These are phyloP conservation scores for Goniomonas avonlea DNA, from an alignment of 78 protist genomes.

Conservation along the genomic window DNA sequence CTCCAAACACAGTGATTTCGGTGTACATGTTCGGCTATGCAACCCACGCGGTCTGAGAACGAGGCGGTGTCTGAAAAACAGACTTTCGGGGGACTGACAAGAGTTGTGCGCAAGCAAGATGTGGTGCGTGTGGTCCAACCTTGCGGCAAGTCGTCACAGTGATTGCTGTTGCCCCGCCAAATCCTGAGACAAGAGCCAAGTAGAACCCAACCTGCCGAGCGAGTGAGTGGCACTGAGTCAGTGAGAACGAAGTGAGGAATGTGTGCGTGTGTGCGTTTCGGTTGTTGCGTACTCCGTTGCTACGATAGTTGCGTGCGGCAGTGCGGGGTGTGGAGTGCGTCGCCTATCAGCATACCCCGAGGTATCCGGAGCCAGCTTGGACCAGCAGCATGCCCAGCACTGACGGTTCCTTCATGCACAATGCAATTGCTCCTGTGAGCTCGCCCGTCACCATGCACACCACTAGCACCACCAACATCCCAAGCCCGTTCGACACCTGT, in stretches of 20 bases:
- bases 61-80: not conserved
- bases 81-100: too few relatives aligned
- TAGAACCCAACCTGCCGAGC: not conserved
- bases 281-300: not conserved
- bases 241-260: not conserved
- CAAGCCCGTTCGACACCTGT: too few relatives aligned
- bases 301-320: not conserved
- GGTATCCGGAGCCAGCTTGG: too few relatives aligned
- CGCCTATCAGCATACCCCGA: too few relatives aligned
- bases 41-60: not conserved
- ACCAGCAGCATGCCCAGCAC: too few relatives aligned
- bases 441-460: too few relatives aligned
- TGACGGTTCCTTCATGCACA: too few relatives aligned
- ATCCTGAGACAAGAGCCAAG: not conserved
- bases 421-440: too few relatives aligned
- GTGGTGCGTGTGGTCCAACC: too few relatives aligned
- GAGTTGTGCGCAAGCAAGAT: too few relatives aligned
- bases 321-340: too few relatives aligned
- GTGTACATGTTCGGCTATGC: not conserved
- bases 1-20: not conserved
- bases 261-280: not conserved
- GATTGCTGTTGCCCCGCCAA: not conserved
- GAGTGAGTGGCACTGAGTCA: not conserved
- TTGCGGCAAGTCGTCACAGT: not conserved
- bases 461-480: too few relatives aligned